A percentile compares a stretch with the other conserved stretches of the same genome.
phyloP scores from a whole-genome alignment of 2,329 filamentous ascomycete species.

The Berkeleyomyces basicola region DNA sequence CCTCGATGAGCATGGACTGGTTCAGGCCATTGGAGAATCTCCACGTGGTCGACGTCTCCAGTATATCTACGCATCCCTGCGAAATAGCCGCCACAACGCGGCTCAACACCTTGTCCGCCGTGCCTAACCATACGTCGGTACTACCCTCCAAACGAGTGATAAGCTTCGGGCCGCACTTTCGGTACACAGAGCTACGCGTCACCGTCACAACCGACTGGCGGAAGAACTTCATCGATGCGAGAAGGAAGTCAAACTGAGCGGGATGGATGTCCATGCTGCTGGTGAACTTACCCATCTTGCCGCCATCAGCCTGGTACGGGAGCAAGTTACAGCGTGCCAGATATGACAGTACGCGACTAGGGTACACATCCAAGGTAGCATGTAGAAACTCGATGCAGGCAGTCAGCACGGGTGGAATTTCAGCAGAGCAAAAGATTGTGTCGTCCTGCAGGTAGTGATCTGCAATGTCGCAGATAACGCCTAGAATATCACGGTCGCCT shows the following conservation, averaged over 20 bases:
- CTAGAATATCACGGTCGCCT: conserved; percentile 57
- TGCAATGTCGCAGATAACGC: conserved; percentile 69
- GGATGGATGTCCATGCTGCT: conserved; percentile 66
- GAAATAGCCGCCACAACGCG: conserved; percentile 57
- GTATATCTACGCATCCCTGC: conserved; percentile 61
- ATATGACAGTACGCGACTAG: conserved; percentile 79
- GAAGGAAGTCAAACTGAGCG: conserved; percentile 61
- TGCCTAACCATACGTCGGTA: conserved; percentile 46
- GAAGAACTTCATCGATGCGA: conserved; percentile 58
- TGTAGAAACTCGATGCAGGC: conserved; percentile 69
- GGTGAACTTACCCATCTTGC: conserved; percentile 61
- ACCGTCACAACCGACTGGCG: conserved; percentile 60
- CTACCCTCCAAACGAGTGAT: conserved; percentile 28
- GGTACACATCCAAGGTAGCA: conserved; percentile 54
- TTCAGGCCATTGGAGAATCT: conserved; percentile 55
- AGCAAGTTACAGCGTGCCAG: conserved; percentile 68
- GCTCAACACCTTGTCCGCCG: conserved; percentile 61
- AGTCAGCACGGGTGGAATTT: conserved; percentile 47
- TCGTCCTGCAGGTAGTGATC: conserved; percentile 51
- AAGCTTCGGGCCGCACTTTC: conserved; percentile 39
- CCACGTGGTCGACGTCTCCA: conserved; percentile 78
- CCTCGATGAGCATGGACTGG: conserved; percentile 49
- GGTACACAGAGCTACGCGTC: conserved; percentile 49
- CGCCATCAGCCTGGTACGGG: conserved; percentile 57
- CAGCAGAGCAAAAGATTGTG: conserved; percentile 37